phyloP scores from a whole-genome alignment of 139 green algal species.

The Astrephomene gubernaculifera region DNA sequence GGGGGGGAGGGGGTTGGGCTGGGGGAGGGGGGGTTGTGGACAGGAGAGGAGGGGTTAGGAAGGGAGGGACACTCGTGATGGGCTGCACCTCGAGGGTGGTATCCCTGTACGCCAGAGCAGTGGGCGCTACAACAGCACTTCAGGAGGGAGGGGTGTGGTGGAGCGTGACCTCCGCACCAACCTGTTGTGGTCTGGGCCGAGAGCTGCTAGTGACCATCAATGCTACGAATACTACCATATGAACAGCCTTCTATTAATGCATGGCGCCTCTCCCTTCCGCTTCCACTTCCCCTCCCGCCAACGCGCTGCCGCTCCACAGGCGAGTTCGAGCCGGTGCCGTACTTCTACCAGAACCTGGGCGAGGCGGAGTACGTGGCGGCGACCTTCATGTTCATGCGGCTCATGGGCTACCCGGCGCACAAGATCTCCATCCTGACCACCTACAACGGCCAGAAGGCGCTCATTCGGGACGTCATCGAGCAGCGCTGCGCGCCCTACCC shows the following conservation, averaged over 20 bases:
- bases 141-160: too few species aligned
- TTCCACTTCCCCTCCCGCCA: too few species aligned
- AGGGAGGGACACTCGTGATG: too few species aligned
- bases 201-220: too few species aligned
- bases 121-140: too few species aligned
- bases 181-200: too few species aligned
- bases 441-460: constrained; percentile 98
- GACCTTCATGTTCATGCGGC: constrained; percentile 90
- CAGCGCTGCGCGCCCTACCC: constrained; percentile 87
- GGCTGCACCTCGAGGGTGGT: too few species aligned
- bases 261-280: too few species aligned
- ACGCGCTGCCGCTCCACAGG: constrained; percentile 26
- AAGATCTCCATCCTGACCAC: constrained; percentile 98
- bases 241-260: too few species aligned
- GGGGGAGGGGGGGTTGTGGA: not conserved
- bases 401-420: constrained; percentile 93
- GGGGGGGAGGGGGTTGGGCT: not conserved
- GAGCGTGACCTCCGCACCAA: too few species aligned
- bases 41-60: not conserved
- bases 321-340: constrained; percentile 87
- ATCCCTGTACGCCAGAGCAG: too few species aligned
- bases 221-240: too few species aligned
- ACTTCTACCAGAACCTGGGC: constrained; percentile 98
- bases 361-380: constrained; percentile 95
- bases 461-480: constrained; percentile 94